phyloP scores from a whole-genome alignment of 345 rosid species.

The Streptanthus diversifolius region DNA sequence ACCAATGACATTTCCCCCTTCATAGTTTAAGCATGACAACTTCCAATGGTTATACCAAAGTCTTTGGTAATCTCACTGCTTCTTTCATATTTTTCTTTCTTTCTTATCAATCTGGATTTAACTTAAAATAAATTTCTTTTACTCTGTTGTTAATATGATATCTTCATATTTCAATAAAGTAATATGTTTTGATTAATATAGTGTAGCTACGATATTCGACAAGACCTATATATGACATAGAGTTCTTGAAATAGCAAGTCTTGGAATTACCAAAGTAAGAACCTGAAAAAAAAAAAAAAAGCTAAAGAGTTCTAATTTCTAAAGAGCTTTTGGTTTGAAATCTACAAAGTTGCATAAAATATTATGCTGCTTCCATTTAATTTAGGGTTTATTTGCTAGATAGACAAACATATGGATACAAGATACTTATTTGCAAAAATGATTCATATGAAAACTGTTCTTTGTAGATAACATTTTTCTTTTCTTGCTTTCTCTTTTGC shows the following conservation, averaged over 20 bases:
- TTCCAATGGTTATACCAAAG: slow-evolving; percentile 25
- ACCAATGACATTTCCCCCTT: not conserved
- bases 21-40: slow-evolving; percentile 11
- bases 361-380: not conserved
- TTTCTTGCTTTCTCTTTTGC: not conserved
- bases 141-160: not conserved
- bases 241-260: slow-evolving; percentile 35
- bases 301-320: not conserved
- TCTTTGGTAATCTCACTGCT: slow-evolving; percentile 28
- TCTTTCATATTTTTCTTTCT: not conserved
- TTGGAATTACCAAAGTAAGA: slow-evolving; percentile 28
- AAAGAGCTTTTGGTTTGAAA: not conserved
- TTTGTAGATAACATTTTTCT: not conserved
- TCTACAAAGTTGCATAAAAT: not conserved
- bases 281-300: not conserved
- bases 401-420: not conserved
- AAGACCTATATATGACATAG: slow-evolving; percentile 36
- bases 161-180: not conserved
- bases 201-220: slow-evolving; percentile 36
- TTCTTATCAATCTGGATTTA: slow-evolving; percentile 16
- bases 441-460: not conserved
- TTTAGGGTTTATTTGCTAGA: not conserved
- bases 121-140: not conserved
- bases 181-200: slow-evolving; percentile 13
- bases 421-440: not conserved